Evolutionary conservation across 2,329 filamentous ascomycete genomes (phyloP), one percentile per base, ranked within the genome.

Genomic region (Colletotrichum eremochloae): DNA sequence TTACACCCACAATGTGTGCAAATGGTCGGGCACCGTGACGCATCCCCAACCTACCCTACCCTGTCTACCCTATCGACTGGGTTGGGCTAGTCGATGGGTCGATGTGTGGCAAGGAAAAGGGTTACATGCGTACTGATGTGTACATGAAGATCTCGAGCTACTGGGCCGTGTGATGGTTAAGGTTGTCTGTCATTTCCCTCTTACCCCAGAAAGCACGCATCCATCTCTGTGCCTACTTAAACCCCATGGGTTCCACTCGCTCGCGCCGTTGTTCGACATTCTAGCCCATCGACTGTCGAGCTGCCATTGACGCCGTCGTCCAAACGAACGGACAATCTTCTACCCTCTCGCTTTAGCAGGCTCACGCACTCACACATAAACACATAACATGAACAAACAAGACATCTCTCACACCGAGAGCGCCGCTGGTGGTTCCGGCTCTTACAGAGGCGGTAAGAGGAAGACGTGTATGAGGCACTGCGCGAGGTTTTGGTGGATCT

Each of bases 401-500:
- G 78, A 79, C 58, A 75, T 80, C 68, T 75, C 77, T 36, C 80
- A 83, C 78, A 76, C 77, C 50, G 83, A 86, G 76, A 75, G 75
- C 63, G 75, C 75, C 58, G 38, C 72, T 55, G 77, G 76, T 73
- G 75, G 65, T 29, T n/a, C 42, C 31, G 42, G n/a, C 29, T 48
- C 70, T 44, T 24, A 33, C 33, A 29, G 53, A 40, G 58, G 75
- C 24, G 63, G 77, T 64, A 84, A 83, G 78, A 83, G 80, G 74
- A 80, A 82, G 71, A 79, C 79, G 40, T 81, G 82, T 75, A 81
- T 81, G 67, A 81, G 84, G 58, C 87, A 90, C 78, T 86, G 86
- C 78, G 84, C 81, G 77, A 84, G 82, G 75, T 91, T 87, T 76
- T 92, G 90, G 90, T 92, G 90, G 90, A 76, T 85, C 74, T 85